Conservation (phyloP, 371 early-diverging fungal species). For the Lichtheimia hyalospora region DNA sequence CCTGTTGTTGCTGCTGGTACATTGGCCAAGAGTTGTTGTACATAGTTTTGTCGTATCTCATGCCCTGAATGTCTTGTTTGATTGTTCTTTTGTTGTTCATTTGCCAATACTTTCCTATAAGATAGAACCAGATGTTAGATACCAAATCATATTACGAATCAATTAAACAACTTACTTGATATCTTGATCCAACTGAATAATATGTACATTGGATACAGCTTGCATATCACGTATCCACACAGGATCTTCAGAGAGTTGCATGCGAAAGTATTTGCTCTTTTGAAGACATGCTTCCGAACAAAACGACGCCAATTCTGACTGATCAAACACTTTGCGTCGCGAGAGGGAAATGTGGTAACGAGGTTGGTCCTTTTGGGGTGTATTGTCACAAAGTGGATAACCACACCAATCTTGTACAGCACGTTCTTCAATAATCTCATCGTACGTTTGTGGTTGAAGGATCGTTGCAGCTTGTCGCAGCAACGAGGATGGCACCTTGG, state of each 20-base stretch:
- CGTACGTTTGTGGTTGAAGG: constrained; percentile 54
- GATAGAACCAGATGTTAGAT: too few species aligned
- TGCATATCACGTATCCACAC: constrained; percentile 51
- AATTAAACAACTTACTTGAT: constrained; percentile 27
- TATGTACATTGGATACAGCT: constrained; percentile 16
- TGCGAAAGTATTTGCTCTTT: constrained; percentile 57
- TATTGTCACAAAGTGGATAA: constrained; percentile 62
- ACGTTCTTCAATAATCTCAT: constrained; percentile 67
- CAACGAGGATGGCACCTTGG: constrained; percentile 10
- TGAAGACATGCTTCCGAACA: constrained; percentile 66
- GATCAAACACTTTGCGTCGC: constrained; percentile 69
- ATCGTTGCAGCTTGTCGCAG: constrained; percentile 36
- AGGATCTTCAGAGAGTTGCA: constrained; percentile 68
- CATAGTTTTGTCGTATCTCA: constrained; percentile 34
- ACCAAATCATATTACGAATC: too few species aligned
- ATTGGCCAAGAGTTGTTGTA: constrained; percentile 31
- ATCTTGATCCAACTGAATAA: constrained; percentile 30
- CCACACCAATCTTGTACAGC: constrained; percentile 65
- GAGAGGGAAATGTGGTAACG: constrained; percentile 59
- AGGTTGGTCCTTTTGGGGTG: constrained; percentile 28
- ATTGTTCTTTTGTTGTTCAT: constrained; percentile 12
- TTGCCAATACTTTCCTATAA: constrained; percentile 27
- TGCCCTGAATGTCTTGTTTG: constrained; percentile 2
- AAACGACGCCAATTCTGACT: constrained; percentile 54
- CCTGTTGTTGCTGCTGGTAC: constrained; percentile 16